Base-by-base conservation (phyloP, 78 protist genomes). In the Guillardia theta region DNA sequence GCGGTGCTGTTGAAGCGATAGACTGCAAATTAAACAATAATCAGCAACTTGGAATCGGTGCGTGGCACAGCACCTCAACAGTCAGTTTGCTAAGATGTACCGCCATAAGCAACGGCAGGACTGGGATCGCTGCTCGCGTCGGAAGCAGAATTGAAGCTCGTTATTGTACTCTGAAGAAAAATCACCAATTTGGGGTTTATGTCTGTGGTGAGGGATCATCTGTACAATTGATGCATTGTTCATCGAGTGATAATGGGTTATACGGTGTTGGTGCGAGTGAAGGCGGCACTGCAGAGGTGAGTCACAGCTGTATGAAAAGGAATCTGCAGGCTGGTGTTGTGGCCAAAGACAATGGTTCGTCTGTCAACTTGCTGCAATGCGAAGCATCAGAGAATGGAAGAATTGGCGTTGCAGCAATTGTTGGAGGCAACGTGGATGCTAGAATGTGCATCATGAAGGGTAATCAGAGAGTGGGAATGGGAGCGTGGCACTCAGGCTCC, bases 271-370 rank as follows among this genome's bases (percentile, higher is more conserved):
- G 83, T 4, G 83, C 83, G 33, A 70, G 83, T 24, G 83, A 70
- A 43, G 45, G 41, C n/a, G 83, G 83, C 46, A 33, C 41, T 4
- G 83, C 83, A 24, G 83, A 70, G 83, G 41, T 70, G 83, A 12
- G 46, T 22, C 9, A 33, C 45, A 70, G 45, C 41, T 22, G 36
- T 12, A 33, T 33, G 83, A 36, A 33, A 22, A 36, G 83, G 9
- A 70, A 70, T 43, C 83, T 22, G 83, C 83, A 70, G 41, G 83
- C 83, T 4, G 83, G 83, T 24, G 83, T 70, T 15, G 83, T 70
- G 83, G 9, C 83, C 33, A 70, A 70, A 43, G 83, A 70, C 41
- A 1, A 24, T 3, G 83, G 83, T 15, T 70, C 83, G 83, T 43
- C 12, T 15, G 41, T 70, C 36, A 22, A 15, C 36, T 43, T 70